These are phyloP conservation scores for Russula brevipes DNA, from an alignment of 768 basidiomycete genomes.

Conservation along the genomic window DNA sequence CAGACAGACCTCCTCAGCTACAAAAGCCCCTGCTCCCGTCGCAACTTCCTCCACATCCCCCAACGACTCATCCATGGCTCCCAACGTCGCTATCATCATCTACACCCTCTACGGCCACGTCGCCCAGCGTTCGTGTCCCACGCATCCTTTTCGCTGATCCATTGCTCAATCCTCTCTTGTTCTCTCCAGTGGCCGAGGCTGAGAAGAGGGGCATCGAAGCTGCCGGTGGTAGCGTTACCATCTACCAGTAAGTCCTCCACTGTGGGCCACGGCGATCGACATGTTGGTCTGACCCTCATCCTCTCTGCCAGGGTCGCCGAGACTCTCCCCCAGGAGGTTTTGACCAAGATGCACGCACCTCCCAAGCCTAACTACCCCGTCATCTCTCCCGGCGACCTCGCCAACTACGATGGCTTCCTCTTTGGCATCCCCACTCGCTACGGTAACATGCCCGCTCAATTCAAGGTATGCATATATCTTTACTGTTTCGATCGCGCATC, in stretches of 20 bases:
- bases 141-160: conserved; percentile 2
- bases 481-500: not conserved
- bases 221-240: conserved; percentile 42
- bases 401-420: conserved; percentile 63
- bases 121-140: conserved; percentile 46
- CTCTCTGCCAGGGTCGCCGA: conserved; percentile 56
- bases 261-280: not conserved
- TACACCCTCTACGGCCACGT: conserved; percentile 75
- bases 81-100: conserved; percentile 64
- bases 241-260: conserved; percentile 41
- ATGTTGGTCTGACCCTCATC: not conserved
- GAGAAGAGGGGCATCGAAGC: conserved; percentile 39
- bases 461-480: conserved; percentile 47
- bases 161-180: conserved; percentile 9
- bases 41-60: conserved; percentile 4
- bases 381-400: conserved; percentile 50
- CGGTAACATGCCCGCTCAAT: conserved; percentile 75
- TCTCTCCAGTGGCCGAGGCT: conserved; percentile 52
- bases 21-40: conserved; percentile 21
- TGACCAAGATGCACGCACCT: conserved; percentile 64
- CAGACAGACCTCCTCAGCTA: conserved; percentile 18
- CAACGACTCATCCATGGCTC: conserved; percentile 29
- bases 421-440: conserved; percentile 78
- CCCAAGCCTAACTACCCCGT: conserved; percentile 69
- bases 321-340: conserved; percentile 66